Evolutionary conservation across 805 yeast genomes (phyloP).

Genomic region (Komagataella pseudopastoris): DNA sequence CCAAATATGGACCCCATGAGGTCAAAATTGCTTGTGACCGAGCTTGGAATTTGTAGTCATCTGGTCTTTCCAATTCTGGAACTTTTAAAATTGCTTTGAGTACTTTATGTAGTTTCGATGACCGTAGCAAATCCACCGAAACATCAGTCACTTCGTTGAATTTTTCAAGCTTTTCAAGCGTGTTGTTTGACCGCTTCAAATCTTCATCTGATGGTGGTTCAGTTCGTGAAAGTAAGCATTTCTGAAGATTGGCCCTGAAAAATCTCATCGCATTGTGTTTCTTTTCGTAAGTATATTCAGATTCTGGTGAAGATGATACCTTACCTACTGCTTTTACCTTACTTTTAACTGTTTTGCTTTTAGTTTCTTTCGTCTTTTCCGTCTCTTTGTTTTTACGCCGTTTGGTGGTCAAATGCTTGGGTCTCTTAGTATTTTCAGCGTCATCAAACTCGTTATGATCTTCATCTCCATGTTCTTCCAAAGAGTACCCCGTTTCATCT

Average conservation of each 20-base stretch:
- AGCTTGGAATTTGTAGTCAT: slow-evolving; percentile 31
- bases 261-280: slow-evolving; percentile 26
- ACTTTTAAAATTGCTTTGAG: slow-evolving; percentile 31
- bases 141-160: slow-evolving; percentile 19
- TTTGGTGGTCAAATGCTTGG: slow-evolving; percentile 1
- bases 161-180: slow-evolving; percentile 25
- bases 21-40: slow-evolving; percentile 25
- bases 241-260: slow-evolving; percentile 33
- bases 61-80: slow-evolving; percentile 24
- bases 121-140: slow-evolving; percentile 22
- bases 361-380: background rate
- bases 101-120: slow-evolving; percentile 38
- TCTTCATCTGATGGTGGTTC: slow-evolving; percentile 28
- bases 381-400: slow-evolving; percentile 3
- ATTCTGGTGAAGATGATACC: background rate
- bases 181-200: slow-evolving; percentile 24
- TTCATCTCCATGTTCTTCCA: slow-evolving; percentile 5
- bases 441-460: background rate
- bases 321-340: slow-evolving; percentile 1
- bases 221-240: slow-evolving; percentile 31
- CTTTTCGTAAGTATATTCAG: background rate
- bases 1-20: slow-evolving; percentile 26
- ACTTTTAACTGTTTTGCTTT: slow-evolving; percentile 1
- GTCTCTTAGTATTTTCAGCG: slow-evolving; percentile 1
- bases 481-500: slow-evolving; percentile 7